Evolutionary conservation across 139 green algal species (phyloP), one percentile per base, ranked within the genome.

Genomic region (Spirogloea muscicola): DNA sequence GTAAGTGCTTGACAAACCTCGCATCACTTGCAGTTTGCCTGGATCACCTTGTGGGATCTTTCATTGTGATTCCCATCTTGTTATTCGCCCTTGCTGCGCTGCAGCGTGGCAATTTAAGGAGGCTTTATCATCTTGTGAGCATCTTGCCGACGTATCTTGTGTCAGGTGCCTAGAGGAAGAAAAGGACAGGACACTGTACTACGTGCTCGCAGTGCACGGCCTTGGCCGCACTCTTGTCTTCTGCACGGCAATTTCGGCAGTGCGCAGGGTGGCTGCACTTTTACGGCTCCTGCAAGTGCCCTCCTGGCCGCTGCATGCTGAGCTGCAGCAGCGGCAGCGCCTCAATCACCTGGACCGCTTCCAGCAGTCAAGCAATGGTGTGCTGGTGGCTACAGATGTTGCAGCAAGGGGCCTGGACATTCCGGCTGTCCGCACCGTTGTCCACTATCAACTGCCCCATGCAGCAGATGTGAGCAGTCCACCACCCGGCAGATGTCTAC

Each of bases 341-440:
- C 80, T 99, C 6, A 98, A 96, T 76, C n/a, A n/a, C 0, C 82
- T 98, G 36, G 93, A 98, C 59, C 84, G 90, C 27, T 98, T 98
- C 87, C 85, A 83, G n/a, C 33, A 39, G 1, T 49, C 89, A 38
- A n/a, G 48, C 0, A 76, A 90, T n/a, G 86, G 77, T 2, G 84
- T 81, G 71, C 83, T 99, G 59, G 87, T 99, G 33, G 92, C 93
- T 7, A 96, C 91, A 0, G 95, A 99, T 75, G 95, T 99, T 33
- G 95, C 95, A 1, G 94, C 95, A 0, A 80, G 95, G 1, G 95
- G 95, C 4, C 82, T 98, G 27, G 94, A 98, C 80, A 86, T 98
- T 40, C 79, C 87, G 16, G 86, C 86, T 7, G 89, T 95, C 13
- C 61, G 72, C 39, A 85, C 81, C 60, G 89, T 93, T 31, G 59